Base-by-base conservation (phyloP, 2,329 filamentous ascomycete genomes). In the Cladosporium colombiae region DNA sequence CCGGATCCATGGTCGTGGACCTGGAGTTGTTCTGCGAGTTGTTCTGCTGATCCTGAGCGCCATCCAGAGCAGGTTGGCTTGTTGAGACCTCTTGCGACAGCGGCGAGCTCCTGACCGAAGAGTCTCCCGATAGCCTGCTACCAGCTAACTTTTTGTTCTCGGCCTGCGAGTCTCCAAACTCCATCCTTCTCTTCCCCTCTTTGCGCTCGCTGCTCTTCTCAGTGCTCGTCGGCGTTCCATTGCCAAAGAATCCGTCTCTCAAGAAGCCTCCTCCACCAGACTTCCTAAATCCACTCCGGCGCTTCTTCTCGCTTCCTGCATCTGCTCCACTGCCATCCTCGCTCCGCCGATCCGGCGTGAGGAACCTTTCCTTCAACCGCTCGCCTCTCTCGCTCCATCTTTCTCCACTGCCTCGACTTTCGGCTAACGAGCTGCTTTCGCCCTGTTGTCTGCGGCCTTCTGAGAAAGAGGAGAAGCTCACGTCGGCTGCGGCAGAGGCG, bases 1-100 rank as follows among this genome's bases (percentile, higher is more conserved):
- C 87, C 8, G 93, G 90, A 73, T 97, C 93, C 67, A 90, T 84
- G 72, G 92, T 88, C 23, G 91, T 63, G 14, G 69, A 53, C 18
- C 64, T 57, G 1, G 64, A 37, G 10, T 60, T 27, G 58, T 25
- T 44, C 35, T 64, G 23, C 31, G 64, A 37, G 10, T 57, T 27
- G 58, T 25, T 44, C 35, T 64, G 23, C 31, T 52, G 57, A 49
- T 61, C 35, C 18, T 56, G 25, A n/a, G 58, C 31, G 46, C 49
- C 25, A 27, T 58, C n/a, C 33, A 61, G 44, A 23, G 61, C 31
- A 25, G 31, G 16, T 58, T 66, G 40, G 27, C 37, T 33, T 44
- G 60, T 37, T 8, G 71, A 70, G 6, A 74, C 27, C 62, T 75
- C 68, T 40, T 69, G 68, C 23, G 71, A 70, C 18, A 75, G 66